Conservation (phyloP, 257 asterid species). For the Solanum peruvianum region DNA sequence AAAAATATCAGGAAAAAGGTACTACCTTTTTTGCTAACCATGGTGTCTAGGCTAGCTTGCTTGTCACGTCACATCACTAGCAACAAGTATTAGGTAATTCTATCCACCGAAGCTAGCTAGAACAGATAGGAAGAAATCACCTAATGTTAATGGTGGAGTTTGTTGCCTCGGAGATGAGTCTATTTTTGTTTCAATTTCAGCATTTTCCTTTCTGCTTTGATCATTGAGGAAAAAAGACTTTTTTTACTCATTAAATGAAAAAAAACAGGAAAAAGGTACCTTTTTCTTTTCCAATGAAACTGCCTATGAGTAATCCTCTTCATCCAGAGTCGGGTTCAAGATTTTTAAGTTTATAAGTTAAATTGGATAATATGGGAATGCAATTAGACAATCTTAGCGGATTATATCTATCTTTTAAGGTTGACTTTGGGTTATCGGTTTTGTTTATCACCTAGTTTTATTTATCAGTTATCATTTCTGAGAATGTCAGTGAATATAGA, state of each 20-base stretch:
- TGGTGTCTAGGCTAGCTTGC: neutral
- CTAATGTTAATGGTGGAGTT: neutral
- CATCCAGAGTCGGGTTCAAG: neutral
- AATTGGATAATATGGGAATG: neutral
- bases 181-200: neutral
- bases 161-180: neutral
- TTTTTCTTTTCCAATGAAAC: neutral
- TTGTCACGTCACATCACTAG: neutral
- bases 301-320: neutral
- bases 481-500: neutral
- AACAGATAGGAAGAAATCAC: neutral
- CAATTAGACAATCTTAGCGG: neutral
- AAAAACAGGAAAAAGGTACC: neutral
- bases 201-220: neutral
- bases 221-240: neutral
- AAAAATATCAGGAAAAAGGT: neutral
- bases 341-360: neutral
- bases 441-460: neutral
- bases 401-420: neutral
- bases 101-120: neutral
- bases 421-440: neutral
- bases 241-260: neutral
- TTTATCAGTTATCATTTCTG: neutral
- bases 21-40: neutral
- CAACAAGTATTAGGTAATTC: neutral